These are phyloP conservation scores for Collybia nuda DNA, from an alignment of 768 basidiomycete genomes.

Conservation along the genomic window DNA sequence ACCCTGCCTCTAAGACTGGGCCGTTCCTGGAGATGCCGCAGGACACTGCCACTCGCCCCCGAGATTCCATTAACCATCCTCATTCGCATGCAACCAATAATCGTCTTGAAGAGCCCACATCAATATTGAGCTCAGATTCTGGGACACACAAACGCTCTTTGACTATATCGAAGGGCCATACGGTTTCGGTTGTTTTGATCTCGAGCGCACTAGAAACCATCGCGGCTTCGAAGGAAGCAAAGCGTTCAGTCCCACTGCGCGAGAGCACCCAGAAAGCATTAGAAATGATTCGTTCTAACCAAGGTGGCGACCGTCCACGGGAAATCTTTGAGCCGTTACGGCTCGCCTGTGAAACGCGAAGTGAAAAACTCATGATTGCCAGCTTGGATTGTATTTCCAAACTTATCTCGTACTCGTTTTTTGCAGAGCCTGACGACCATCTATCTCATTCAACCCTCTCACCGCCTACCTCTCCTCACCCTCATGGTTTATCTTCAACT, in stretches of 20 bases:
- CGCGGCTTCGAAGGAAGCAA: conserved; percentile 85
- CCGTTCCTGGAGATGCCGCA: conserved; percentile 1
- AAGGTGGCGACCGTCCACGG: conserved; percentile 74
- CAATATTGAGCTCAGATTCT: conserved; percentile 2
- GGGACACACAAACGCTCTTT: conserved; percentile 52
- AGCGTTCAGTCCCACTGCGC: conserved; percentile 74
- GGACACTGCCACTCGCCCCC: conserved; percentile 1
- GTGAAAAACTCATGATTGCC: conserved; percentile 92
- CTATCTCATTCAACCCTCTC: conserved; percentile 51
- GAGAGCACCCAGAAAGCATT: conserved; percentile 81
- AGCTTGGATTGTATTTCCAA: conserved; percentile 98
- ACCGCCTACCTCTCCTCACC: conserved; percentile 75
- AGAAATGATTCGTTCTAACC: conserved; percentile 75
- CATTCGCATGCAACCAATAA: background rate
- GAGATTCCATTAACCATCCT: background rate
- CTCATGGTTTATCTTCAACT: conserved; percentile 35
- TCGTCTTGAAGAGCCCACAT: background rate
- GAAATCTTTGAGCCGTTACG: conserved; percentile 96
- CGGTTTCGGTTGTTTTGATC: conserved; percentile 78
- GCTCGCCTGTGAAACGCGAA: conserved; percentile 93
- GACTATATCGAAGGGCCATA: conserved; percentile 67
- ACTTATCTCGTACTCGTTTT: conserved; percentile 96
- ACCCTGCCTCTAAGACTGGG: conserved; percentile 11
- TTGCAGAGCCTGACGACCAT: conserved; percentile 61
- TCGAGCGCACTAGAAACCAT: conserved; percentile 86